phyloP scores from a whole-genome alignment of 768 basidiomycete species.

The Plicaturopsis crispa region DNA sequence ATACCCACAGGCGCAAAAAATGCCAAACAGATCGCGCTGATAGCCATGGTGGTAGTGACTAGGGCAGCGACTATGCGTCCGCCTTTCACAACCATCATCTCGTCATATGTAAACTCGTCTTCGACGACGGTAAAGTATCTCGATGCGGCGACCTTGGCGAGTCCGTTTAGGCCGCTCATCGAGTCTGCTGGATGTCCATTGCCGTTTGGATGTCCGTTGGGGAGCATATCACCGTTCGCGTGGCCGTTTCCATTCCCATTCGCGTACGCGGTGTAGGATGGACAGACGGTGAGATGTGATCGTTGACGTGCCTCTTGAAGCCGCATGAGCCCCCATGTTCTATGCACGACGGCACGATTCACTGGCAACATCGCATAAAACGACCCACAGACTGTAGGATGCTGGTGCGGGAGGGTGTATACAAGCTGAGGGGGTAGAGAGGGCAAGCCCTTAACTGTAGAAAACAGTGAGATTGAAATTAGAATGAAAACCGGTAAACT shows the following conservation, averaged over 20 bases:
- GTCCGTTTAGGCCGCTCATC: too few species aligned
- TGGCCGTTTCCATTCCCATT: too few species aligned
- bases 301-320: slow-evolving; percentile 17
- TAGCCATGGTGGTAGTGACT: too few species aligned
- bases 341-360: slow-evolving; percentile 48
- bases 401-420: slow-evolving; percentile 26
- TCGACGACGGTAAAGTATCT: too few species aligned
- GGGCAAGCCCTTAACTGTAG: slow-evolving; percentile 23
- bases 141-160: slow-evolving; percentile 33
- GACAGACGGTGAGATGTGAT: too few species aligned
- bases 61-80: too few species aligned
- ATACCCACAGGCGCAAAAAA: neutral
- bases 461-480: slow-evolving; percentile 3
- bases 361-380: slow-evolving; percentile 34
- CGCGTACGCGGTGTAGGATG: neutral
- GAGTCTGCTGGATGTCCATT: too few species aligned
- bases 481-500: too few species aligned
- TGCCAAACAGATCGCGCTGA: neutral
- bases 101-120: slow-evolving; percentile 66
- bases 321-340: slow-evolving; percentile 49
- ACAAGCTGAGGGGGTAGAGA: slow-evolving; percentile 21
- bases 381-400: slow-evolving; percentile 26
- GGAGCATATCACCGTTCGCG: too few species aligned
- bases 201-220: too few species aligned
- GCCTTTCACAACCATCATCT: slow-evolving; percentile 47